phyloP scores from a whole-genome alignment of 441 rosid species.

The Pelargonium exstipulatum region DNA sequence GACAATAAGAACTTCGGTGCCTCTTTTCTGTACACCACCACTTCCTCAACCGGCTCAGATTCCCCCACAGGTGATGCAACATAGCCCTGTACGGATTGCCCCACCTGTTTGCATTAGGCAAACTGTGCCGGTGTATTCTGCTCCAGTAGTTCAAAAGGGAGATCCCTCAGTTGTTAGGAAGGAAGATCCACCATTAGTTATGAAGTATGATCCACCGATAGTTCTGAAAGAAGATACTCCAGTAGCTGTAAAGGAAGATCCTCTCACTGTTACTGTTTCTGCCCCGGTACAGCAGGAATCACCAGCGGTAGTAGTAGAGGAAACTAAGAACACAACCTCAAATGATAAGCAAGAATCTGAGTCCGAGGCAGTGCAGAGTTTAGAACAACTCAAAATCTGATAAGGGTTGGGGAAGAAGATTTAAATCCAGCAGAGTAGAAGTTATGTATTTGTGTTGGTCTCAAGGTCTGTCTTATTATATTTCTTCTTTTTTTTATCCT shows the following conservation, averaged over 20 bases:
- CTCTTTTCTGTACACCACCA: conserved; percentile 92
- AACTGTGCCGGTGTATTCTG: conserved; percentile 56
- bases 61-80: conserved; percentile 39
- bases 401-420: conserved; percentile 13
- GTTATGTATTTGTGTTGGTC: conserved; percentile 23
- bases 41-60: conserved; percentile 37
- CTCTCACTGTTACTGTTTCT: conserved; percentile 21
- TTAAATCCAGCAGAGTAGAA: conserved; percentile 17
- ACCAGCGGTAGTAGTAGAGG: conserved; percentile 24
- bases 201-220: background rate
- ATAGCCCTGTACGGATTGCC: conserved; percentile 45
- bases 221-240: background rate
- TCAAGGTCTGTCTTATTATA: conserved; percentile 22
- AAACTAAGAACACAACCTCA: conserved; percentile 22
- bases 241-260: conserved; percentile 22
- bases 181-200: background rate
- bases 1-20: conserved; percentile 69
- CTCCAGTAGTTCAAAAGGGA: conserved; percentile 39
- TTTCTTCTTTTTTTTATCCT: background rate
- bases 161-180: conserved; percentile 16
- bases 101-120: conserved; percentile 76
- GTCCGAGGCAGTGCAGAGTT: conserved; percentile 27
- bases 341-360: conserved; percentile 27
- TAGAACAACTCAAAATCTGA: conserved; percentile 60
- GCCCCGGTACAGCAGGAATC: conserved; percentile 8